Percentiles rank a stretch among this genome's conserved stretches.
Conservation (phyloP, 176 grass and related monocot species). For the Cenchrus fungigraminus region DNA sequence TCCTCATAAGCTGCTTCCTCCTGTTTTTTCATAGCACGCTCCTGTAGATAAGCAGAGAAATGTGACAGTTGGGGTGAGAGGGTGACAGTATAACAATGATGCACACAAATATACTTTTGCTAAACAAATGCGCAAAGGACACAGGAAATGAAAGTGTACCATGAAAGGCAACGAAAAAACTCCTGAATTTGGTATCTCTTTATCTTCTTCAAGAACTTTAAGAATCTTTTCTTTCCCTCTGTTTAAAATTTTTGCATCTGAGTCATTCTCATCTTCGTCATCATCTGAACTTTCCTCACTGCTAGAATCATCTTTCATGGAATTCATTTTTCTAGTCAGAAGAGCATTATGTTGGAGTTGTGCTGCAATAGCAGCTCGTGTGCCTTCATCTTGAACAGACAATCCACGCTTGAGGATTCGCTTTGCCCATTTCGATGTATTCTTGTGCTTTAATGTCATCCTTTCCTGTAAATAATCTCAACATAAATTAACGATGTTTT, state of each 20-base stretch:
- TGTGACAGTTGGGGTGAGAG: not conserved
- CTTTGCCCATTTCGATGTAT: conserved; percentile 87
- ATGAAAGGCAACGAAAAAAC: conserved; percentile 95
- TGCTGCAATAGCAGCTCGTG: conserved; percentile 74
- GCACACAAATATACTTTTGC: conserved; percentile 5
- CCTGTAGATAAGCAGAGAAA: conserved; percentile 53
- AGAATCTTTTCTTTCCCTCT: conserved; percentile 79
- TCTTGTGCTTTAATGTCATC: conserved; percentile 90
- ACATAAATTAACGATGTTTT: conserved; percentile 4
- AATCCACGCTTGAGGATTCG: conserved; percentile 87
- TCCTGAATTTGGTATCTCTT: conserved; percentile 66
- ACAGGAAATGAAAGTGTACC: conserved; percentile 44
- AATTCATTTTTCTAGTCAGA: conserved; percentile 94
- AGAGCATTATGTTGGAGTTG: conserved; percentile 80
- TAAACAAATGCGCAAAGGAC: conserved; percentile 27
- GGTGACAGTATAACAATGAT: not conserved
- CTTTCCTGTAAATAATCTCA: conserved; percentile 66
- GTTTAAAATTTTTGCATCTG: conserved; percentile 60
- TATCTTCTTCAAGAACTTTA: conserved; percentile 63
- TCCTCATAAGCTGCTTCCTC: conserved; percentile 78
- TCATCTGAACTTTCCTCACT: conserved; percentile 82
- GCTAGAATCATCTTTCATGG: conserved; percentile 68
- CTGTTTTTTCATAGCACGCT: conserved; percentile 80
- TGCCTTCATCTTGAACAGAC: conserved; percentile 85
- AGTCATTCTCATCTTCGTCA: conserved; percentile 49